Evolutionary conservation across 768 basidiomycete genomes (phyloP).

Genomic region (Tylopilus intermedius): DNA sequence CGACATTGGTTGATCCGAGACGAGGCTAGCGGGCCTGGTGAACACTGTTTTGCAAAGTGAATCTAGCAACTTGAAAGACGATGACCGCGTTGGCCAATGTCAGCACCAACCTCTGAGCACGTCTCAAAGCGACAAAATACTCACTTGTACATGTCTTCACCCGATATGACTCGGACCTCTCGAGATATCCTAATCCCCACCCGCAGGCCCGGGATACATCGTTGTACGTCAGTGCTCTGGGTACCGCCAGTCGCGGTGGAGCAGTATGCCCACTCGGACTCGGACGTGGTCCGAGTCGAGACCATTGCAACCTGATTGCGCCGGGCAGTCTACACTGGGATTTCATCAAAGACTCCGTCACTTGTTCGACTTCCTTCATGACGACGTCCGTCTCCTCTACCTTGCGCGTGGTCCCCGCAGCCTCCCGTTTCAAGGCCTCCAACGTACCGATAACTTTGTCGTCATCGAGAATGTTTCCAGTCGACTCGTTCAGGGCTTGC

Average conservation of each 20-base stretch:
- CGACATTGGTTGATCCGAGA: background rate
- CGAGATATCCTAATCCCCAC: no score
- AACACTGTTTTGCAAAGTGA: background rate
- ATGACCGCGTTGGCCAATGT: background rate
- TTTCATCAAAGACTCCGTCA: slow-evolving; percentile 42
- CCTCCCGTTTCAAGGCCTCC: slow-evolving; percentile 93
- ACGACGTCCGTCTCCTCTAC: slow-evolving; percentile 94
- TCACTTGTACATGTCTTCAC: background rate
- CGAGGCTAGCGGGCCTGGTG: background rate
- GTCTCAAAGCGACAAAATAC: background rate
- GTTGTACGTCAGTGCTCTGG: no score
- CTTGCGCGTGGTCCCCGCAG: slow-evolving; percentile 91
- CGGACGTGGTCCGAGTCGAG: no score
- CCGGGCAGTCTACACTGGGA: no score
- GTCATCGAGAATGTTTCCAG: slow-evolving; percentile 95
- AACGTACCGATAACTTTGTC: slow-evolving; percentile 97
- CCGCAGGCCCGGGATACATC: no score
- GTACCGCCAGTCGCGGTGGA: no score
- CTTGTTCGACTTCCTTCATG: slow-evolving; percentile 94
- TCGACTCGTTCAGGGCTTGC: slow-evolving; percentile 93
- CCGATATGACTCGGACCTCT: background rate
- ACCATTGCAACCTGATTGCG: no score
- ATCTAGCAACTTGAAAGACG: background rate
- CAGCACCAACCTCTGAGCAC: background rate
- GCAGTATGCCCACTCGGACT: no score